Evolutionary conservation across 2,329 filamentous ascomycete species (phyloP).

Genomic region (Penicillium sp.): DNA sequence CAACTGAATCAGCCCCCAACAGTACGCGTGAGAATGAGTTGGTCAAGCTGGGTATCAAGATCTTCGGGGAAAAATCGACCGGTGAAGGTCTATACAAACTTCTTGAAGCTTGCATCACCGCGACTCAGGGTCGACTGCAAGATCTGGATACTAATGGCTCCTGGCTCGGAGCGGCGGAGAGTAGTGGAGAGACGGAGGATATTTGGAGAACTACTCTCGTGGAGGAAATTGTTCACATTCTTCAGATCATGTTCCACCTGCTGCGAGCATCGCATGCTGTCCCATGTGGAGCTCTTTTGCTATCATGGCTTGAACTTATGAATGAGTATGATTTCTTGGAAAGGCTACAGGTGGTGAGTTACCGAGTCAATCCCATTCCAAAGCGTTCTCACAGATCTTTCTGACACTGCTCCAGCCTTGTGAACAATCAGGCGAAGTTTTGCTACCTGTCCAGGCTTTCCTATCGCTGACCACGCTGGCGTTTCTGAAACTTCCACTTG

Average conservation of each 20-base stretch:
- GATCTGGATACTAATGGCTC: conserved; percentile 38
- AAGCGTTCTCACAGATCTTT: background rate
- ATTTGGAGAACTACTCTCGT: conserved; percentile 66
- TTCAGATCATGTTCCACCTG: conserved; percentile 72
- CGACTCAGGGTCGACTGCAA: conserved; percentile 35
- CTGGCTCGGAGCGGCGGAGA: conserved; percentile 51
- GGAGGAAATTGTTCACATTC: conserved; percentile 70
- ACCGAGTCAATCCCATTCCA: background rate
- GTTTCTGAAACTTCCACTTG: conserved; percentile 68
- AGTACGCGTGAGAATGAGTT: conserved; percentile 18
- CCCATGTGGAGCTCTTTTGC: conserved; percentile 59
- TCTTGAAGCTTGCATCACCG: conserved; percentile 37
- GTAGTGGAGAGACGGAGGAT: conserved; percentile 59
- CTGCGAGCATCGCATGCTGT: conserved; percentile 62
- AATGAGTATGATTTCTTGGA: conserved; percentile 69
- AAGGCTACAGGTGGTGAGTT: conserved; percentile 58
- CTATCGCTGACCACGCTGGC: conserved; percentile 70
- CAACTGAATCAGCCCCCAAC: conserved; percentile 14
- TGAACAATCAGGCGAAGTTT: conserved; percentile 39
- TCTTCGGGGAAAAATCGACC: conserved; percentile 34
- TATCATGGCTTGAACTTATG: conserved; percentile 76
- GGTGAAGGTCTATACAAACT: conserved; percentile 29
- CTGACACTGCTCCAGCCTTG: conserved; percentile 37
- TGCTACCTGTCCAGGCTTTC: conserved; percentile 67
- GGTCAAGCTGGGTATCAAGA: conserved; percentile 28